Base-by-base conservation (phyloP, 805 yeast genomes). In the Wickerhamomyces bovis region DNA sequence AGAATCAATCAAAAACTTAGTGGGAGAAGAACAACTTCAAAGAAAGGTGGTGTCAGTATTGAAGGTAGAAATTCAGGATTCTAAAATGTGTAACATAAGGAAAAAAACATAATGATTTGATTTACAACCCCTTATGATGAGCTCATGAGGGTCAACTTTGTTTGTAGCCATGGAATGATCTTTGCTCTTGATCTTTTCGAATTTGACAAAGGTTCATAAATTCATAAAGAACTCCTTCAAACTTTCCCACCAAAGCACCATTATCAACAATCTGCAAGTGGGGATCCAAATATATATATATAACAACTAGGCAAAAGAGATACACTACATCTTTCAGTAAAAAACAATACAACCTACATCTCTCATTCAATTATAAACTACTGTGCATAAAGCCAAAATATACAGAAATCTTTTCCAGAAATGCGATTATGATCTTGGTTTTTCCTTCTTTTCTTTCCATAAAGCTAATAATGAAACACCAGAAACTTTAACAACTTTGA, bases 371-470 rank as follows among this genome's bases (percentile, higher is more conserved):
- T 44, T 52, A 46, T 39, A 49, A 44, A 53, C 50, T 48, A 49
- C 52, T 54, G 61, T 58, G 62, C 60, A 58, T 58, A 55, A 53
- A 47, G 53, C 56, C 61, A 56, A 47, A 48, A 47, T 43, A 44
- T 46, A 46, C 47, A 49, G 46, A 49, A 47, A 44, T 47, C 44
- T 47, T 49, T 44, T 39, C 42, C 28, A 12, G 28, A 41, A 43
- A 50, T 38, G 28, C 56, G 63, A 61, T 81, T 87, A 90, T 72
- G 97, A 90, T 83, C 99, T 89, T 83, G 98, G 98, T 90, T 94
- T 94, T 84, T 95, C 99, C 89, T 94, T 94, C 97, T 94, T 94
- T 84, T 95, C 99, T 84, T 92, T 94, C 97, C 97, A 94, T 77
- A 94, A 85, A 75, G 99, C 99, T 74, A 90, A 83, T 77, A 94